Evolutionary conservation across 352 stramenopile species (phyloP), one percentile per base, ranked within the genome.

Genomic region (Phytopythium ostracodes): DNA sequence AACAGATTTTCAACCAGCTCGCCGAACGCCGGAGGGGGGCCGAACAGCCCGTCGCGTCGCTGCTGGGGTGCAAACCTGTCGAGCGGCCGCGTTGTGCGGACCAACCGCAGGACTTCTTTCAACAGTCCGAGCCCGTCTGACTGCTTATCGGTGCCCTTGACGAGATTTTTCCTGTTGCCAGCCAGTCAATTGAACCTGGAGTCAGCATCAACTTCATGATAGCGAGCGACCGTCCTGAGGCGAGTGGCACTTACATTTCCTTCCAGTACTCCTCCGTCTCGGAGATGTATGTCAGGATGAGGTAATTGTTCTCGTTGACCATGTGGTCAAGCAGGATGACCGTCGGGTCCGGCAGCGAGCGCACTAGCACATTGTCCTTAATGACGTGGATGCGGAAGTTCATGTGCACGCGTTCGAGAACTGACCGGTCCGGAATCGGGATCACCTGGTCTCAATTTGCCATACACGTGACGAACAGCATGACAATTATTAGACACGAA

Each of bases 381-480:
- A 95, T 90, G 58, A 92, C 86, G 56, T 93, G 83, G 63, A 95
- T 92, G 42, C 86, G 86, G 58, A 87, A 95, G 68, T 95, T 95
- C 67, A 90, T 81, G 59, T 95, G 86, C 22, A 93, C 77, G 24
- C 81, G 81, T n/a, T 80, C 68, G 33, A 87, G 66, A n/a, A 95
- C 76, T 40, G 40, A 62, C 1, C 42, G 61, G 47, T 95, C 84
- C 24, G 70, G 65, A 68, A 95, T 91, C 0, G 80, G 71, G 27
- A 95, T 81, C 46, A 95, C 79, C 79, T 89, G 56, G 47, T n/a
- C n/a, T n/a, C n/a, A n/a, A n/a, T n/a, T n/a, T n/a, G n/a, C n/a
- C n/a, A n/a, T n/a, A n/a, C n/a, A n/a, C n/a, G n/a, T n/a, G n/a
- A n/a, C n/a, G n/a, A n/a, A n/a, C n/a, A n/a, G n/a, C n/a, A n/a